A percentile compares a stretch with the other conserved stretches of the same genome.
phyloP scores from a whole-genome alignment of 371 early-diverging fungal species.

The Rhizopus arrhizus region DNA sequence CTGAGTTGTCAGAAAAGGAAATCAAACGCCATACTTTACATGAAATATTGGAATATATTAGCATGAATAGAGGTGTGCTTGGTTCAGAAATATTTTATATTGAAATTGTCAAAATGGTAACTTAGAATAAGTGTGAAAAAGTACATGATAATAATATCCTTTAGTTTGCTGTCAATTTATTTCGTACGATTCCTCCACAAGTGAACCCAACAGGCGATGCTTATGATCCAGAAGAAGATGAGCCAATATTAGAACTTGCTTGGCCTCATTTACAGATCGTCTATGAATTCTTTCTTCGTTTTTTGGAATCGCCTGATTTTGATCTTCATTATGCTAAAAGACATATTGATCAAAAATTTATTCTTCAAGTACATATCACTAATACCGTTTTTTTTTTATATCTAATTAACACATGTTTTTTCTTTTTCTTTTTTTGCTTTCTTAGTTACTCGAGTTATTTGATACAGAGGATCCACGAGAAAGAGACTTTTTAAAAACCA shows the following conservation, averaged over 20 bases:
- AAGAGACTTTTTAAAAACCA: conserved; percentile 96
- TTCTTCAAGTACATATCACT: conserved; percentile 67
- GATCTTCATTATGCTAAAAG: conserved; percentile 93
- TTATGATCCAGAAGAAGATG: conserved; percentile 98
- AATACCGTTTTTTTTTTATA: background rate
- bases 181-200: conserved; percentile 94
- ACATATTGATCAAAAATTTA: conserved; percentile 93
- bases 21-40: conserved; percentile 89
- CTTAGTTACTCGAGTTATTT: conserved; percentile 91
- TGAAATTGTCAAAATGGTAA: conserved; percentile 90
- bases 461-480: conserved; percentile 98
- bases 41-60: conserved; percentile 91
- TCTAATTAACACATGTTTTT: background rate
- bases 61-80: conserved; percentile 81
- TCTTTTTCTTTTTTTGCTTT: background rate
- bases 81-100: conserved; percentile 87
- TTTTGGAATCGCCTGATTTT: conserved; percentile 95
- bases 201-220: conserved; percentile 94
- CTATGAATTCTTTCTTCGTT: conserved; percentile 94
- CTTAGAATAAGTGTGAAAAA: conserved; percentile 6
- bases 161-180: conserved; percentile 89
- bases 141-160: background rate
- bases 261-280: conserved; percentile 98
- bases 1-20: conserved; percentile 91
- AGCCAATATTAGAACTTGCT: conserved; percentile 90